phyloP scores from a whole-genome alignment of 1,284 basidiomycete genomes.

The Leucoagaricus sp. region DNA sequence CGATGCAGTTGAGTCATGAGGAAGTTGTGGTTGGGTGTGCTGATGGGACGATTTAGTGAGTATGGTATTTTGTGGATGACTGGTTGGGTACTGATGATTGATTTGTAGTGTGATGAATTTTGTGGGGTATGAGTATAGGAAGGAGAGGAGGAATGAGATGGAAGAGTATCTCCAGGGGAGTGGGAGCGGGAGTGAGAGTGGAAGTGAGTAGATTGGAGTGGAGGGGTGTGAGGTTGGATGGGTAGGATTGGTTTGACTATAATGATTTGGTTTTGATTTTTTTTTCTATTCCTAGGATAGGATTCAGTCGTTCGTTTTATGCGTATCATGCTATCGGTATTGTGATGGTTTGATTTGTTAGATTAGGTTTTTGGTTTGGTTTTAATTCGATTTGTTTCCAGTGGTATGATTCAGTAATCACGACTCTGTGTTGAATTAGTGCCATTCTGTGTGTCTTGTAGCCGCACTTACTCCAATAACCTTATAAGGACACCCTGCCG shows the following conservation, averaged over 20 bases:
- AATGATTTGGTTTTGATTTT: no score
- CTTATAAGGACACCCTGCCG: no score
- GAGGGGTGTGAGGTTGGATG: background rate
- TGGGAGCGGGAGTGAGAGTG: background rate
- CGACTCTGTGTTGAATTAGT: no score
- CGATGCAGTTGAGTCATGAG: slow-evolving; percentile 84
- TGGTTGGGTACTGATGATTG: slow-evolving; percentile 9
- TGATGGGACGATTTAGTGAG: slow-evolving; percentile 87
- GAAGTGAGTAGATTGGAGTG: background rate
- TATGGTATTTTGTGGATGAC: slow-evolving; percentile 21
- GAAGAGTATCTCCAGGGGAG: slow-evolving; percentile 6
- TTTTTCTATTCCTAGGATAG: no score
- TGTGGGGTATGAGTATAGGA: slow-evolving; percentile 62
- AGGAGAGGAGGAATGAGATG: slow-evolving; percentile 11
- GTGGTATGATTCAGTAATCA: no score
- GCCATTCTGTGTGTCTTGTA: no score
- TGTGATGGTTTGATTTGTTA: no score
- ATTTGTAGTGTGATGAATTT: slow-evolving; percentile 68
- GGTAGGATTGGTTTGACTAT: background rate
- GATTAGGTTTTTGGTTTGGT: no score
- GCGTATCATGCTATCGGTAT: no score
- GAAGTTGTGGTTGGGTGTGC: slow-evolving; percentile 86
- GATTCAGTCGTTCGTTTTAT: background rate
- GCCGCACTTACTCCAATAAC: no score
- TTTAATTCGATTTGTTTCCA: no score